These are phyloP conservation scores for Clarireedia paspali DNA, from an alignment of 2,329 filamentous ascomycete genomes.

Conservation along the genomic window DNA sequence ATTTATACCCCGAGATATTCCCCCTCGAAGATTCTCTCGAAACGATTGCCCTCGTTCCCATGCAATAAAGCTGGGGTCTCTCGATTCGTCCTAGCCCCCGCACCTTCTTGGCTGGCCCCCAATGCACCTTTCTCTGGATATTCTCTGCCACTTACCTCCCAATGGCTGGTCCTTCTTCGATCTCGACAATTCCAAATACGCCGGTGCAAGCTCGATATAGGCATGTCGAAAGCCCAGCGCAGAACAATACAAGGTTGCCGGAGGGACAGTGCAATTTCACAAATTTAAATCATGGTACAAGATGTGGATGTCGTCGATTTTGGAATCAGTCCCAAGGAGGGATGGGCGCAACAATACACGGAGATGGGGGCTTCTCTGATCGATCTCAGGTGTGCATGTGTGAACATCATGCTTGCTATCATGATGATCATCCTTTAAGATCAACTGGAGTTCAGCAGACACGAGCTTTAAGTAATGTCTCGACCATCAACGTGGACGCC, in stretches of 20 bases:
- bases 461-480: slow-evolving; percentile 9
- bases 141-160: slow-evolving; percentile 11
- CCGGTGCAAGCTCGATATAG: slow-evolving; percentile 23
- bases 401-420: slow-evolving; percentile 50
- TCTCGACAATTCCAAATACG: slow-evolving; percentile 22
- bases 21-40: background rate
- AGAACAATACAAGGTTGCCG: slow-evolving; percentile 28
- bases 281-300: slow-evolving; percentile 36
- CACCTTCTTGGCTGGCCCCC: slow-evolving; percentile 8
- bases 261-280: slow-evolving; percentile 45
- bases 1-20: background rate
- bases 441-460: slow-evolving; percentile 3
- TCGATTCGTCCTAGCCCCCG: background rate
- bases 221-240: slow-evolving; percentile 14
- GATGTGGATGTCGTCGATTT: slow-evolving; percentile 46
- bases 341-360: background rate
- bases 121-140: slow-evolving; percentile 18
- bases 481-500: slow-evolving; percentile 5
- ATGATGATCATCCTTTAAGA: slow-evolving; percentile 27
- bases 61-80: background rate
- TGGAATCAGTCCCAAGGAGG: slow-evolving; percentile 34
- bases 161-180: slow-evolving; percentile 24
- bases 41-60: background rate
- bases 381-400: slow-evolving; percentile 38
- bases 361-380: slow-evolving; percentile 1